phyloP scores from a whole-genome alignment of 2,329 filamentous ascomycete species.

The Neofusicoccum umdonicola region DNA sequence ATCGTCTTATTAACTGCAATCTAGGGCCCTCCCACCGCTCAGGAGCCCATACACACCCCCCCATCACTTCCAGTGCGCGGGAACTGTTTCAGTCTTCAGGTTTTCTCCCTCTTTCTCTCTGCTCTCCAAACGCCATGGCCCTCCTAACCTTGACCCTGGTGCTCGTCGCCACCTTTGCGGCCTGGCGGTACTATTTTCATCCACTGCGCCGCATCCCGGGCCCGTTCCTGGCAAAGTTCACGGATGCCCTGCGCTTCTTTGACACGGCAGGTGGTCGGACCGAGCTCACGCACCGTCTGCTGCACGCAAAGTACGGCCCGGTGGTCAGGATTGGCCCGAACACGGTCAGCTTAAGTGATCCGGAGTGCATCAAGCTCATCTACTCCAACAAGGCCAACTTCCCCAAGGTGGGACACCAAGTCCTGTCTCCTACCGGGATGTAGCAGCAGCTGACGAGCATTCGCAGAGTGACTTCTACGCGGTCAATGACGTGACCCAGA shows the following conservation, averaged over 20 bases:
- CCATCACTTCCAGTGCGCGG: neutral
- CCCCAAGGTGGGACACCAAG: constrained; percentile 25
- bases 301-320: constrained; percentile 32
- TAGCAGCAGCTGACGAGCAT: neutral
- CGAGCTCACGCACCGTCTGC: constrained; percentile 29
- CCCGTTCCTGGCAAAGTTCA: constrained; percentile 33
- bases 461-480: constrained; percentile 31
- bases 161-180: neutral
- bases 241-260: constrained; percentile 31
- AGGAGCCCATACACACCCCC: neutral
- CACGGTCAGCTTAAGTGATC: constrained; percentile 30
- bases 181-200: constrained; percentile 2
- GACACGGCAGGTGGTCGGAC: constrained; percentile 30
- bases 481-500: constrained; percentile 34
- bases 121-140: neutral
- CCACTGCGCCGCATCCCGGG: constrained; percentile 26
- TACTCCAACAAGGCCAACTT: constrained; percentile 34
- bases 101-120: neutral
- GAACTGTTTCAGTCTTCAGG: too few species aligned
- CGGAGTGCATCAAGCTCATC: constrained; percentile 31
- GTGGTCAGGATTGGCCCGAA: constrained; percentile 31
- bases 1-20: neutral
- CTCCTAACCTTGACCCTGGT: constrained; percentile 10
- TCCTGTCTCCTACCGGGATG: neutral
- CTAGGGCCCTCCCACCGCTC: neutral